phyloP scores from a whole-genome alignment of 139 green algal genomes.

The Coelastrella sp. region DNA sequence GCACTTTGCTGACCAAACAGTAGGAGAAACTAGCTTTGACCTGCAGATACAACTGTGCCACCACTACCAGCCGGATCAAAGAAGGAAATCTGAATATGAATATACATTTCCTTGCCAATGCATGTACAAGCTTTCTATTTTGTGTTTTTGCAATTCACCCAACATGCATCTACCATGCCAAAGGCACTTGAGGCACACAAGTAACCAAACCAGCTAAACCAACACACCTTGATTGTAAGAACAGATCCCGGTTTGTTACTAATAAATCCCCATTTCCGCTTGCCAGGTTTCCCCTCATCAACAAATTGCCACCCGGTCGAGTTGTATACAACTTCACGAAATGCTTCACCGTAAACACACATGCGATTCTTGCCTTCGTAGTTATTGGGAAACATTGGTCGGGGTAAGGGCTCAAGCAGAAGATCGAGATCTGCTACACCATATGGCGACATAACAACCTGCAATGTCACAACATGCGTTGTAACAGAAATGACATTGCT shows the following conservation, averaged over 20 bases:
- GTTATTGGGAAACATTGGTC: constrained; percentile 55
- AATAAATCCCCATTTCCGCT: constrained; percentile 53
- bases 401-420: constrained; percentile 31
- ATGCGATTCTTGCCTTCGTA: constrained; percentile 31
- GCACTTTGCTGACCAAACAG: too few relatives aligned
- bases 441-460: constrained; percentile 40
- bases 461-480: neutral
- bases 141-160: too few relatives aligned
- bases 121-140: too few relatives aligned
- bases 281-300: constrained; percentile 44
- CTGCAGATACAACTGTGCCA: too few relatives aligned
- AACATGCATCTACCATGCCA: too few relatives aligned
- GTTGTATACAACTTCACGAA: neutral
- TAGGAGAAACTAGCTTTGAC: too few relatives aligned
- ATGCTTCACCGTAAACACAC: constrained; percentile 47
- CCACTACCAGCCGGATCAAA: too few relatives aligned
- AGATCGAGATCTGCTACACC: constrained; percentile 39
- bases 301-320: constrained; percentile 33
- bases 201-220: too few relatives aligned
- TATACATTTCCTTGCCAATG: too few relatives aligned
- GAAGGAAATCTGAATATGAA: too few relatives aligned
- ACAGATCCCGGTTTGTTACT: constrained; percentile 36
- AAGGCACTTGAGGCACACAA: too few relatives aligned
- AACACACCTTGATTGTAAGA: constrained; percentile 33
- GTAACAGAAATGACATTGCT: neutral